A percentile compares a stretch with the other conserved stretches of the same genome.
Conservation (phyloP, 345 rosid genomes). For the Dovyalis caffra region DNA sequence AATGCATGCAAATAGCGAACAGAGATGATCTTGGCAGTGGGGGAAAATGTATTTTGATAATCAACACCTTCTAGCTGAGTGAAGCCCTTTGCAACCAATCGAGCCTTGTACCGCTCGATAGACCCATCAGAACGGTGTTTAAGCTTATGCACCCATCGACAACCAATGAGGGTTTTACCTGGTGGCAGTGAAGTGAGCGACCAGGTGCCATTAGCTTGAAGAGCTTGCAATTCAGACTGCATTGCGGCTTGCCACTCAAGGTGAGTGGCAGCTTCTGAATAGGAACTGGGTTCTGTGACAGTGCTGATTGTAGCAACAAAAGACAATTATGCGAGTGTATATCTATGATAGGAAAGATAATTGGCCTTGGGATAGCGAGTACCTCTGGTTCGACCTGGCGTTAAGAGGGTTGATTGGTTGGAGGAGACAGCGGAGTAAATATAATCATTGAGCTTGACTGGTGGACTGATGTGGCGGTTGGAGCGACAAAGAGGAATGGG, state of each 20-base stretch:
- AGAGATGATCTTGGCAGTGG: background rate
- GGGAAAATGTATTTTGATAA: background rate
- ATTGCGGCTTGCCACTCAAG: background rate
- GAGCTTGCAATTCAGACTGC: background rate
- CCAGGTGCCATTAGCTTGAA: background rate
- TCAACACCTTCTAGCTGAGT: background rate
- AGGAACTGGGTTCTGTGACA: background rate
- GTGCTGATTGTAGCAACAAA: background rate
- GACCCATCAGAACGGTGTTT: background rate
- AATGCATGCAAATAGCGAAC: background rate
- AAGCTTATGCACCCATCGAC: background rate
- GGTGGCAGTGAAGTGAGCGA: background rate
- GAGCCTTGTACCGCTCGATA: background rate
- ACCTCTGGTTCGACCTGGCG: background rate
- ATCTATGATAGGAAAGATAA: conserved; percentile 6
- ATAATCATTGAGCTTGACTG: background rate
- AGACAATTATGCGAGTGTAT: background rate
- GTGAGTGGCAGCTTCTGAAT: background rate
- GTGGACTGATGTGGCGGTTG: background rate
- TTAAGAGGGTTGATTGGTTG: background rate
- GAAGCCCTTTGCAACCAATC: background rate
- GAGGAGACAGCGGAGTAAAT: background rate
- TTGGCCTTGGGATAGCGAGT: background rate
- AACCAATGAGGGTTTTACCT: background rate
- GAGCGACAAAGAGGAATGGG: background rate